Conservation (phyloP, 352 stramenopile genomes). For the Plasmopara halstedii region DNA sequence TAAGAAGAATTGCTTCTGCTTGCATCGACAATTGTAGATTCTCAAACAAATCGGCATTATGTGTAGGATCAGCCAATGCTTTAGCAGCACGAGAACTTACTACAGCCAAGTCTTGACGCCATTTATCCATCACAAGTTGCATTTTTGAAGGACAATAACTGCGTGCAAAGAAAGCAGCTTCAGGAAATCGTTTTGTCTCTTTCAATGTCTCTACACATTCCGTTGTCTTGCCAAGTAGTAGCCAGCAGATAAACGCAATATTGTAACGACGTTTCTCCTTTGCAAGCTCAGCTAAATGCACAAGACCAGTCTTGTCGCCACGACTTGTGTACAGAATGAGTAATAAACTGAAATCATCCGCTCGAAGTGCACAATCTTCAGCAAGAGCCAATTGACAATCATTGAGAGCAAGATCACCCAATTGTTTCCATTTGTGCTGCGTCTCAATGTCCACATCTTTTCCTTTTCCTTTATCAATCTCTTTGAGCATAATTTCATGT, state of each 20-base stretch:
- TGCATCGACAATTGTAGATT: constrained; percentile 92
- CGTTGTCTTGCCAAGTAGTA: constrained; percentile 94
- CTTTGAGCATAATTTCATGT: constrained; percentile 90
- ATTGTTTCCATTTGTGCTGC: constrained; percentile 96
- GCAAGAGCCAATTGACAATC: constrained; percentile 92
- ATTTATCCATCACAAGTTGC: constrained; percentile 92
- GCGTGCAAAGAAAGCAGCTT: constrained; percentile 97
- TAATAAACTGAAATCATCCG: constrained; percentile 95
- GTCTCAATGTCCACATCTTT: constrained; percentile 91
- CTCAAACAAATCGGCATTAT: constrained; percentile 93
- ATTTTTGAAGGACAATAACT: constrained; percentile 97
- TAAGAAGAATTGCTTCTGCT: constrained; percentile 90
- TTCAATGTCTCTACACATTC: constrained; percentile 95
- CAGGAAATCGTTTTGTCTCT: constrained; percentile 91
- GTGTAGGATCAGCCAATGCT: constrained; percentile 88
- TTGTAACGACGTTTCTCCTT: constrained; percentile 88
- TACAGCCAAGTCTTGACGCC: constrained; percentile 89
- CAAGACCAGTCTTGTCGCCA: constrained; percentile 90
- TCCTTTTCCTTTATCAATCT: constrained; percentile 51
- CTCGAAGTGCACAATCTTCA: constrained; percentile 90
- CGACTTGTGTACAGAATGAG: constrained; percentile 96
- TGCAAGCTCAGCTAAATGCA: constrained; percentile 84
- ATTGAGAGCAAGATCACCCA: constrained; percentile 91
- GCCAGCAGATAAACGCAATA: constrained; percentile 93
- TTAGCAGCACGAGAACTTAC: constrained; percentile 90